Percentiles rank a stretch among this genome's conserved stretches.
Conservation (phyloP, 768 basidiomycete species). For the Neoboletus brunneissimus region DNA sequence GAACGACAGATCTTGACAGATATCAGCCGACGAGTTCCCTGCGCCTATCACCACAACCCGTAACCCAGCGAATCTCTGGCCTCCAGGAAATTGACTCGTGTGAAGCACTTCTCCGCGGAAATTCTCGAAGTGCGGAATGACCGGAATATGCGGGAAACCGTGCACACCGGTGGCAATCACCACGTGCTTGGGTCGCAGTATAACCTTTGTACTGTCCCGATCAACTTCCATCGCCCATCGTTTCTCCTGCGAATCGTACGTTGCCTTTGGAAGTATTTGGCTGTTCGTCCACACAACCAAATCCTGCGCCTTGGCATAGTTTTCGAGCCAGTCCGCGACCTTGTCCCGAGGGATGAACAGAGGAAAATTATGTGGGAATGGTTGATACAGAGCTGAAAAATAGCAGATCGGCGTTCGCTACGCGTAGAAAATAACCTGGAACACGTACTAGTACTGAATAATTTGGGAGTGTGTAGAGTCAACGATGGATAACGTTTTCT, state of each 20-base stretch:
- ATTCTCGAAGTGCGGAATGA: background rate
- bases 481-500: slow-evolving; percentile 8
- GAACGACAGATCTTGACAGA: slow-evolving; percentile 6
- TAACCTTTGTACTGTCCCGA: background rate
- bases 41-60: slow-evolving; percentile 10
- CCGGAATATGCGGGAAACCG: background rate
- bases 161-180: slow-evolving; percentile 5
- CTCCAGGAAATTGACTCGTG: slow-evolving; percentile 2
- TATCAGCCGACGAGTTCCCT: slow-evolving; percentile 1
- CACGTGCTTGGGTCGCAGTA: background rate
- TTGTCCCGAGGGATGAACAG: slow-evolving; percentile 5
- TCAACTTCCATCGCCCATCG: slow-evolving; percentile 3
- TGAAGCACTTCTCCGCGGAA: slow-evolving; percentile 6
- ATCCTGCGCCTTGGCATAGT: slow-evolving; percentile 3
- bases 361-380: slow-evolving; percentile 5
- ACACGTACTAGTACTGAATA: background rate
- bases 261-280: slow-evolving; percentile 3
- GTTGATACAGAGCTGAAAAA: slow-evolving; percentile 1
- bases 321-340: slow-evolving; percentile 3
- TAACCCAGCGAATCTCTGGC: slow-evolving; percentile 30
- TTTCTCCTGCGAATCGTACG: background rate
- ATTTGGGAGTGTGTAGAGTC: background rate
- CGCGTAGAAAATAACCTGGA: background rate
- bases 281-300: slow-evolving; percentile 7
- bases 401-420: background rate